phyloP scores from a whole-genome alignment of 2,329 filamentous ascomycete species.

The Leptographium wingfieldii region DNA sequence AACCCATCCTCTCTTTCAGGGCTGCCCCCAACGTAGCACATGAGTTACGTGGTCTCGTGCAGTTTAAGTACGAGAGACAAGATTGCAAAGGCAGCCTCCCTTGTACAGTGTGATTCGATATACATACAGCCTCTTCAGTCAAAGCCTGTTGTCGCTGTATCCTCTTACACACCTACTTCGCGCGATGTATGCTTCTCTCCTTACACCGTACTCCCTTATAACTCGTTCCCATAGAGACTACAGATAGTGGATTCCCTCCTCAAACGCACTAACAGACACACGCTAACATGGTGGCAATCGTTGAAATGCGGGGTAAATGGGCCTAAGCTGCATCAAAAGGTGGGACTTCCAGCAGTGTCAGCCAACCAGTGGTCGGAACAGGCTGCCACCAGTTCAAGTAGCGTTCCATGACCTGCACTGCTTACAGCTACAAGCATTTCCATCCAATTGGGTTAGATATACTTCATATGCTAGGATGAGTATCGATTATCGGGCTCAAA shows the following conservation, averaged over 20 bases:
- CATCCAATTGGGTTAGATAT: background rate
- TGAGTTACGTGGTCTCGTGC: background rate
- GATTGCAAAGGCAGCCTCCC: background rate
- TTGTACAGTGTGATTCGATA: background rate
- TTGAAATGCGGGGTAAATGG: background rate
- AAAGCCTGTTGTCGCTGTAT: background rate
- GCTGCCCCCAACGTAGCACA: background rate
- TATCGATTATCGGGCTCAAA: too few relatives aligned
- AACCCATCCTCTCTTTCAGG: background rate
- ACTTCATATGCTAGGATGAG: too few relatives aligned
- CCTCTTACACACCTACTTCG: background rate
- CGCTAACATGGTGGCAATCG: background rate
- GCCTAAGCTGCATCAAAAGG: background rate
- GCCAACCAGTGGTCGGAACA: background rate
- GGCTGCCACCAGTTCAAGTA: background rate
- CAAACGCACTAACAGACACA: background rate
- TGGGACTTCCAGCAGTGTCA: background rate
- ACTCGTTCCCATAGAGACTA: background rate
- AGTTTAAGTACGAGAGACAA: background rate
- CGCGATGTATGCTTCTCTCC: background rate
- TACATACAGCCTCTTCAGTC: background rate
- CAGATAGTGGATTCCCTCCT: background rate
- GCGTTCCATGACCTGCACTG: background rate
- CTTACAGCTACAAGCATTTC: background rate
- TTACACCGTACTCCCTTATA: background rate